Percentiles rank a stretch among this genome's conserved stretches.
These are phyloP conservation scores for Podospora tetraspora DNA, from an alignment of 495 filamentous ascomycete genomes.

Conservation along the genomic window DNA sequence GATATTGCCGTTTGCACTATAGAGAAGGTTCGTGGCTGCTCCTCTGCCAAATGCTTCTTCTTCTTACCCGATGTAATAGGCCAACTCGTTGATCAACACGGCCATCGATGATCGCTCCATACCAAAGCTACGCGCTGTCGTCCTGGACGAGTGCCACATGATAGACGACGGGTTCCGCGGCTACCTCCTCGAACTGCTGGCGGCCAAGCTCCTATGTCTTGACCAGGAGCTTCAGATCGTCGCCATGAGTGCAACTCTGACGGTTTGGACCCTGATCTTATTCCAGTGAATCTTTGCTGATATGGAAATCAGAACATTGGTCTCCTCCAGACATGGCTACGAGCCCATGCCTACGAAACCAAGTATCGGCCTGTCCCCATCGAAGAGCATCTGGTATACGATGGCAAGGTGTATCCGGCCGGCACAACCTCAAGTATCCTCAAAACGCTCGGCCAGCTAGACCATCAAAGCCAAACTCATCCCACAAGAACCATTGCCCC, in stretches of 20 bases:
- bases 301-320: constrained; percentile 53
- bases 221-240: constrained; percentile 68
- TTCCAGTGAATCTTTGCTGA: constrained; percentile 1
- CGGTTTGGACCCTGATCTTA: constrained; percentile 35
- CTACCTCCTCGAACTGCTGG: constrained; percentile 74
- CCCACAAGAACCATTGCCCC: constrained; percentile 43
- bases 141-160: constrained; percentile 81
- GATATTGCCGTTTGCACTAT: constrained; percentile 80
- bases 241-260: constrained; percentile 78
- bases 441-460: constrained; percentile 53
- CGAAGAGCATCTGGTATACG: constrained; percentile 70
- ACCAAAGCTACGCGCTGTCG: constrained; percentile 58
- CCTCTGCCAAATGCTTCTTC: not conserved
- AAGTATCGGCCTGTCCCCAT: constrained; percentile 70
- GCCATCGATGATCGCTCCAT: constrained; percentile 70
- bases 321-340: constrained; percentile 64
- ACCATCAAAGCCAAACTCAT: constrained; percentile 26
- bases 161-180: constrained; percentile 74
- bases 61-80: constrained; percentile 38
- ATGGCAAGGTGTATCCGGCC: constrained; percentile 63
- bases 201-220: constrained; percentile 68
- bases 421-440: constrained; percentile 58
- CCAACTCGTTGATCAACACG: constrained; percentile 71
- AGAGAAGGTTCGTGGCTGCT: constrained; percentile 57
- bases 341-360: constrained; percentile 67